phyloP scores from a whole-genome alignment of 1,284 basidiomycete genomes.

The Rhodotorula glutinis region DNA sequence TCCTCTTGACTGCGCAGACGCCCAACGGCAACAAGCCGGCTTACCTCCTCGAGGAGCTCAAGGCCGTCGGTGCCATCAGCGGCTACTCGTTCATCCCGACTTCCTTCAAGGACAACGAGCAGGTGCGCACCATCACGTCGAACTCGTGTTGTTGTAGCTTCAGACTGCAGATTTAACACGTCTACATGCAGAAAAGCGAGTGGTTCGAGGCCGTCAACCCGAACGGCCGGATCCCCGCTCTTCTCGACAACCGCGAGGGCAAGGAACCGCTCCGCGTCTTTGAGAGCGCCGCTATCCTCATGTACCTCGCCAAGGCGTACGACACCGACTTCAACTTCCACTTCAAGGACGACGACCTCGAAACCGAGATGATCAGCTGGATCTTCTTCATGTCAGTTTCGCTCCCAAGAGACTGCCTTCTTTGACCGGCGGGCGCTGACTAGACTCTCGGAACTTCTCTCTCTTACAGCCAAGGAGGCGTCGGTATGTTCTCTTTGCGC shows the following conservation, averaged over 20 bases:
- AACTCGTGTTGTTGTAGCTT: not conserved
- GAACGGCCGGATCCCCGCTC: conserved; percentile 34
- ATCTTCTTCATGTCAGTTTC: conserved; percentile 15
- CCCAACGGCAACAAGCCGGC: conserved; percentile 17
- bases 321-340: conserved; percentile 15
- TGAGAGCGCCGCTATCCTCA: conserved; percentile 24
- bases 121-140: not conserved
- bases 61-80: conserved; percentile 15
- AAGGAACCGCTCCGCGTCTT: conserved; percentile 21
- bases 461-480: conserved; percentile 27
- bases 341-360: conserved; percentile 29
- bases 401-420: not conserved
- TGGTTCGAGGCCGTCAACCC: conserved; percentile 34
- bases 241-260: conserved; percentile 11
- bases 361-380: conserved; percentile 26
- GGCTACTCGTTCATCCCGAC: conserved; percentile 17
- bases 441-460: not conserved
- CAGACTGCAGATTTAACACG: not conserved
- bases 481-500: not conserved
- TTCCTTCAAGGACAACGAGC: conserved; percentile 14
- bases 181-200: conserved; percentile 8
- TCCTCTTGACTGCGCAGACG: conserved; percentile 13
- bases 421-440: not conserved
- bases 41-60: conserved; percentile 31
- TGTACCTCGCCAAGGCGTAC: conserved; percentile 26